Conservation (phyloP, 1,284 basidiomycete genomes). For the Amylostereum chailletii region DNA sequence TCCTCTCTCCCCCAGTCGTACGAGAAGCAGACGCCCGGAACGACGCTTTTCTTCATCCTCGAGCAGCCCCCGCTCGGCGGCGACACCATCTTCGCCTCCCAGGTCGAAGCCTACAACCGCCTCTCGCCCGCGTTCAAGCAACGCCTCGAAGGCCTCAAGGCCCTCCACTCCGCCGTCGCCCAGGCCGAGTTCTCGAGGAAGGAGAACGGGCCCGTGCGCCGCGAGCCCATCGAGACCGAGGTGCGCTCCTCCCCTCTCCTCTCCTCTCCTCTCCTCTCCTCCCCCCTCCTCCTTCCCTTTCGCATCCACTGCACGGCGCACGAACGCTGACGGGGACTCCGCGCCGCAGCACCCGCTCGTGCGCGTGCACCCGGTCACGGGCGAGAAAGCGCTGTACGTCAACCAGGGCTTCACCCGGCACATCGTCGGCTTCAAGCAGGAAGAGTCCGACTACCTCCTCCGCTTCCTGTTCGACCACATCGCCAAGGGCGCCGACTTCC, state of each 20-base stretch:
- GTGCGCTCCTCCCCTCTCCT: constrained; percentile 14
- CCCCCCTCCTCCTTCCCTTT: background rate
- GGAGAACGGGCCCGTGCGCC: constrained; percentile 44
- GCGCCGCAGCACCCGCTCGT: constrained; percentile 36
- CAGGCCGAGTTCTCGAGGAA: constrained; percentile 49
- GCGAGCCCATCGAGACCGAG: constrained; percentile 54
- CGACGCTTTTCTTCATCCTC: constrained; percentile 53
- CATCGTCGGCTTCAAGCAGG: constrained; percentile 61
- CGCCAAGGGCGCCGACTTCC: constrained; percentile 37
- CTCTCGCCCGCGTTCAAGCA: constrained; percentile 60
- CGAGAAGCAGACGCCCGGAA: constrained; percentile 53
- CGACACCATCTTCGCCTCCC: constrained; percentile 53
- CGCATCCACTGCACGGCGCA: background rate
- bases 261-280: background rate
- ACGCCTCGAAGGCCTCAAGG: constrained; percentile 54
- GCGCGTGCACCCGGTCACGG: constrained; percentile 56
- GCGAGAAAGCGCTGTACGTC: constrained; percentile 58
- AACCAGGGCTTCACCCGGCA: constrained; percentile 53
- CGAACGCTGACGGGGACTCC: background rate
- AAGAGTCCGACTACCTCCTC: constrained; percentile 59
- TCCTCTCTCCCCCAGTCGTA: constrained; percentile 27
- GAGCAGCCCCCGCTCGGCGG: constrained; percentile 34
- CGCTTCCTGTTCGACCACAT: constrained; percentile 53
- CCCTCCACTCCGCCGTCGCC: constrained; percentile 54
- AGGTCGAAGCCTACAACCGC: constrained; percentile 59